Percentiles rank a stretch among this genome's conserved stretches.
phyloP scores from a whole-genome alignment of 805 yeast species.

The Candida broadrunensis region DNA sequence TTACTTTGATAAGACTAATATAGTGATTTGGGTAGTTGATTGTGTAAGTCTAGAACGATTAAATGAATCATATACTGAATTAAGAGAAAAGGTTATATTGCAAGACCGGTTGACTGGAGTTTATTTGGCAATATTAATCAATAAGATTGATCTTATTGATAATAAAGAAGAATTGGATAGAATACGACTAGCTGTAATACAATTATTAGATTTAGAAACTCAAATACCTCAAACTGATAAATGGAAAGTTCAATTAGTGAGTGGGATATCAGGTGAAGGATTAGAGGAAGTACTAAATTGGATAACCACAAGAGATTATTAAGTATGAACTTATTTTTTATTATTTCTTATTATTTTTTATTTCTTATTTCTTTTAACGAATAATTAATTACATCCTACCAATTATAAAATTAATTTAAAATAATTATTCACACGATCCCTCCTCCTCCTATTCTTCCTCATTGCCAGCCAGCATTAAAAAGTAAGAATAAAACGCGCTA shows the following conservation, averaged over 20 bases:
- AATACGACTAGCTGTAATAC: constrained; percentile 11
- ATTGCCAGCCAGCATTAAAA: too few relatives aligned
- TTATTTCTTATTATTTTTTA: too few relatives aligned
- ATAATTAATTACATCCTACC: too few relatives aligned
- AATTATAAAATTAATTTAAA: too few relatives aligned
- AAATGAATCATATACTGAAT: constrained; percentile 61
- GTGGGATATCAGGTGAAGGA: constrained; percentile 36
- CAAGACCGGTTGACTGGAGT: constrained; percentile 73
- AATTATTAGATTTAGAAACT: constrained; percentile 14
- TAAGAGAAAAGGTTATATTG: constrained; percentile 52
- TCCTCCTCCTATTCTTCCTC: too few relatives aligned
- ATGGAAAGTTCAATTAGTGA: constrained; percentile 26
- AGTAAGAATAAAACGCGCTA: not conserved
- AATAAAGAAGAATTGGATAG: constrained; percentile 14
- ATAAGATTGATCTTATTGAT: constrained; percentile 65
- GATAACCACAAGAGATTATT: constrained; percentile 18
- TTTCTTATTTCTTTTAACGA: too few relatives aligned
- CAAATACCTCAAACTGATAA: constrained; percentile 17
- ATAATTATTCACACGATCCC: too few relatives aligned
- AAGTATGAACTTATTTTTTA: too few relatives aligned
- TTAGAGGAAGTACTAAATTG: constrained; percentile 22
- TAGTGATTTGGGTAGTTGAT: constrained; percentile 85
- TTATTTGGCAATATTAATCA: constrained; percentile 64
- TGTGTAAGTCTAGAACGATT: constrained; percentile 57
- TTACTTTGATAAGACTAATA: constrained; percentile 77